Evolutionary conservation across 768 basidiomycete genomes (phyloP), one percentile per base, ranked within the genome.

Genomic region (Crucibulum laeve): DNA sequence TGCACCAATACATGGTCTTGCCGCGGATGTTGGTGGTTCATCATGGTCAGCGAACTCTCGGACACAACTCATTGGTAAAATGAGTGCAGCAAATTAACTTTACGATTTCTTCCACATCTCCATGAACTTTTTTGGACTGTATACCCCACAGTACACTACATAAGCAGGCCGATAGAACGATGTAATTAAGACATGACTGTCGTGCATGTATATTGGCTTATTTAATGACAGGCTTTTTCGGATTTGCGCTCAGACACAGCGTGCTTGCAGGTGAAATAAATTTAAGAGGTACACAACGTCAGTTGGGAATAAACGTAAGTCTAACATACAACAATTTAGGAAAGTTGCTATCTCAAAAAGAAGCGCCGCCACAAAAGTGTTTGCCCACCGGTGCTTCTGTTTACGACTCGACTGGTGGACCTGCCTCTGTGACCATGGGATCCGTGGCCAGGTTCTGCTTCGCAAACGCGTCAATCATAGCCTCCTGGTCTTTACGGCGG

Each of bases 401-500:
- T 39, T 49, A 42, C 48, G 55, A 55, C 41, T 40, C 53, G 28
- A 49, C 53, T 26, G 54, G 49, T 14, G 56, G 59, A 21, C 52
- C 57, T 23, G 50, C 49, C 41, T 61, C 62, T 39, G 46, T 41
- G 33, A 46, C 38, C 30, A 50, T 49, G 25, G 54, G 44, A 32
- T 68, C 70, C 23, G 50, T 61, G 36, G 53, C 58, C 45, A 79
- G 52, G 41, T 70, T 69, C 55, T 76, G 74, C 46, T 63, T 79
- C 32, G 85, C 80, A 57, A 91, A 90, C 4, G 86, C 83, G 57
- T 86, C 83, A 46, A 91, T 71, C 75, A 91, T 80, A 19, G 83
- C 72, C 43, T 91, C 89, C 55, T 89, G 86, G 55, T 91, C 89
- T 58, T 86, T 87, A 53, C 88, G 82, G 43, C 88, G 74, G 54